Percentiles rank a stretch among this genome's conserved stretches.
phyloP scores from a whole-genome alignment of 306 rosid species.

The Psophocarpus tetragonolobus region DNA sequence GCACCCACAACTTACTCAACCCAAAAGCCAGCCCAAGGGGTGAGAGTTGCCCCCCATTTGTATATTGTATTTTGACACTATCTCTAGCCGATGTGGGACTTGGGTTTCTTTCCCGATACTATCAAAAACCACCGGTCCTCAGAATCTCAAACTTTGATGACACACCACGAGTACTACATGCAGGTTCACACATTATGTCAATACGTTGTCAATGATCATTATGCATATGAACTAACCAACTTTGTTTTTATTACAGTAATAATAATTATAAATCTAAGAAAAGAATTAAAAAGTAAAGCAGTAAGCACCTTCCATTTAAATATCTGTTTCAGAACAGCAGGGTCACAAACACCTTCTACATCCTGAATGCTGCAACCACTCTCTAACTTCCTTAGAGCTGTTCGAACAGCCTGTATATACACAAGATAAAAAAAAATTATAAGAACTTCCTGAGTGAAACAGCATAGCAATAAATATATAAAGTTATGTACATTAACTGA shows the following conservation, averaged over 20 bases:
- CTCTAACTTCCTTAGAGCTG: slow-evolving; percentile 57
- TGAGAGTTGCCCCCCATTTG: too few species aligned
- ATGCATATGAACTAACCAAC: neutral
- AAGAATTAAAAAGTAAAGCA: neutral
- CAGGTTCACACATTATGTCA: neutral
- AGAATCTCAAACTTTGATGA: neutral
- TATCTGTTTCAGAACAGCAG: slow-evolving; percentile 51
- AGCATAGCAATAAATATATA: neutral
- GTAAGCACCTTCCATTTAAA: slow-evolving; percentile 3
- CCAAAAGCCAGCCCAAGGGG: too few species aligned
- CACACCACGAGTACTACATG: neutral
- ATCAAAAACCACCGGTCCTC: neutral
- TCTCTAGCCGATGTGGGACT: too few species aligned
- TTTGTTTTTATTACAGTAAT: neutral
- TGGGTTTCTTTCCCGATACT: too few species aligned
- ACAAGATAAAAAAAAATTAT: neutral
- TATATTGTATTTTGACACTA: too few species aligned
- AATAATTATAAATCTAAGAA: neutral
- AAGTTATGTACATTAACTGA: slow-evolving; percentile 53
- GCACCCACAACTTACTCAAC: neutral
- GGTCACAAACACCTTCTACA: slow-evolving; percentile 61
- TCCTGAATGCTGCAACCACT: slow-evolving; percentile 61
- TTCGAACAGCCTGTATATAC: slow-evolving; percentile 58
- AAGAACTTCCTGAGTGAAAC: neutral
- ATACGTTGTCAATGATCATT: neutral